phyloP scores from a whole-genome alignment of 257 asterid species.

The Solanum dulcamara region DNA sequence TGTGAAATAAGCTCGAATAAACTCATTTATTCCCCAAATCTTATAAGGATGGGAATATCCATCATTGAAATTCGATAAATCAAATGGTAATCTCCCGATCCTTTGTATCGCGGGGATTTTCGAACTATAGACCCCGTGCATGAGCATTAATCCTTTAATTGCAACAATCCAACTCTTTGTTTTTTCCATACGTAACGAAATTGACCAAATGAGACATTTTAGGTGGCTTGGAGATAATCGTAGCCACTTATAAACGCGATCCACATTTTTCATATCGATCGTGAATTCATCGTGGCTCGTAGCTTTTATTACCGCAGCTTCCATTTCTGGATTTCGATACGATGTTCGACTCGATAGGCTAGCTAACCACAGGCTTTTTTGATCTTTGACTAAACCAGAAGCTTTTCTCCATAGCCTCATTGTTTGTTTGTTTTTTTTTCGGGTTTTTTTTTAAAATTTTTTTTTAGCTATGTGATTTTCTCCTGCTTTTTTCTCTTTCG shows the following conservation, averaged over 20 bases:
- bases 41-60: constrained; percentile 17
- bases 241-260: constrained; percentile 49
- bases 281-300: constrained; percentile 47
- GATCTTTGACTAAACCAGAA: constrained; percentile 58
- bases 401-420: constrained; percentile 84
- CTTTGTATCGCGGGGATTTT: constrained; percentile 23
- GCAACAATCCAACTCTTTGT: constrained; percentile 63
- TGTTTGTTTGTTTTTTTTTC: not conserved
- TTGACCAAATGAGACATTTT: constrained; percentile 55
- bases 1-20: constrained; percentile 56
- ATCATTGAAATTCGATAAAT: constrained; percentile 53
- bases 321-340: constrained; percentile 75
- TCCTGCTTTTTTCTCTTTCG: not conserved
- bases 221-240: constrained; percentile 54
- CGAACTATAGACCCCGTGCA: constrained; percentile 44
- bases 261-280: constrained; percentile 32
- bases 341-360: constrained; percentile 42
- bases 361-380: constrained; percentile 52
- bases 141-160: constrained; percentile 54
- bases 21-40: constrained; percentile 42
- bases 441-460: not conserved
- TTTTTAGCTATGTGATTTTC: not conserved
- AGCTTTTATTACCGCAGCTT: constrained; percentile 61
- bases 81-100: constrained; percentile 79
- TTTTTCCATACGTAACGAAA: constrained; percentile 47